phyloP scores from a whole-genome alignment of 75 land plant species.

The Cupressus sempervirens region DNA sequence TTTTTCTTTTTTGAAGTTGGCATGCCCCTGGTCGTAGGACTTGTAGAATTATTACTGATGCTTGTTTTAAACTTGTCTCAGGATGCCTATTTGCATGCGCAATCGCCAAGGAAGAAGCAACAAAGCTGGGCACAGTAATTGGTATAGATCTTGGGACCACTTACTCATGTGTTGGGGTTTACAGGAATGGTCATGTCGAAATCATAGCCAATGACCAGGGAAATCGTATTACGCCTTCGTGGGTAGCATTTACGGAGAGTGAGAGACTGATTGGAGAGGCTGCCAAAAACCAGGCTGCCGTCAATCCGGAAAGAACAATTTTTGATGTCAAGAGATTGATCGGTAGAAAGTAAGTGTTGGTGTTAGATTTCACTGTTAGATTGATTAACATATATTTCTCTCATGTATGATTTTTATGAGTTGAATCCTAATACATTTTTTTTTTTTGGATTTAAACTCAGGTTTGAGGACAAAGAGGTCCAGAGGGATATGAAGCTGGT shows the following conservation, averaged over 20 bases:
- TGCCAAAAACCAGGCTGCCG: constrained; percentile 74
- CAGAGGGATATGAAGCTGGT: constrained; percentile 82
- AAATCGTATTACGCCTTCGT: constrained; percentile 71
- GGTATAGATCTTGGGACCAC: constrained; percentile 77
- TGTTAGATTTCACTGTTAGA: not conserved
- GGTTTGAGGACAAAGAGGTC: constrained; percentile 87
- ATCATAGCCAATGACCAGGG: constrained; percentile 81
- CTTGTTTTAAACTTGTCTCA: not conserved
- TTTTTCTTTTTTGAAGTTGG: too few species aligned
- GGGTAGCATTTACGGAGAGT: constrained; percentile 69
- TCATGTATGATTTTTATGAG: not conserved
- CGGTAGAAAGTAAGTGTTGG: constrained; percentile 46
- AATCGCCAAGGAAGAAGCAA: constrained; percentile 54
- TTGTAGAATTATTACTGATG: not conserved
- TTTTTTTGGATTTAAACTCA: constrained; percentile 9
- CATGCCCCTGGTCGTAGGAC: not conserved
- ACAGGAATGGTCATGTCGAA: constrained; percentile 75
- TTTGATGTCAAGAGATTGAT: constrained; percentile 72
- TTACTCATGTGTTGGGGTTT: constrained; percentile 77
- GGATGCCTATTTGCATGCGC: constrained; percentile 20
- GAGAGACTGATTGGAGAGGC: constrained; percentile 67
- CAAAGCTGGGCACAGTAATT: constrained; percentile 69
- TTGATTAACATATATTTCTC: not conserved
- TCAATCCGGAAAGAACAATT: constrained; percentile 65
- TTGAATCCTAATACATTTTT: not conserved